Percentiles rank a stretch among this genome's conserved stretches.
These are phyloP conservation scores for Phytophthora pinifolia DNA, from an alignment of 352 stramenopile genomes.

Conservation along the genomic window DNA sequence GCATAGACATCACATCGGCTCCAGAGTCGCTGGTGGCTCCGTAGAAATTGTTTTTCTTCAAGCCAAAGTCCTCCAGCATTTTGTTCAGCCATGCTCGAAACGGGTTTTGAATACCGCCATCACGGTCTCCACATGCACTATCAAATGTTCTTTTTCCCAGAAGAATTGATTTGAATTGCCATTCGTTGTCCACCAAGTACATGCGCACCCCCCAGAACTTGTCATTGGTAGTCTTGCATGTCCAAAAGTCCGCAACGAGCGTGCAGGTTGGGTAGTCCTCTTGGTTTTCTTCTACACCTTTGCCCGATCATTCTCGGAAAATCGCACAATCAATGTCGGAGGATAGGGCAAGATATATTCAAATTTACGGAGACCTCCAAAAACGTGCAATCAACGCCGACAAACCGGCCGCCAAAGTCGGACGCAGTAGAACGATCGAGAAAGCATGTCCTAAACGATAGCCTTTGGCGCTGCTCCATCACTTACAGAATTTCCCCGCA, in stretches of 20 bases:
- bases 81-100: constrained; percentile 16
- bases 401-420: no score
- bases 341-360: no score
- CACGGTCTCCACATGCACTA: constrained; percentile 6
- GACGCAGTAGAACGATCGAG: no score
- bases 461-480: no score
- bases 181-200: constrained; percentile 25
- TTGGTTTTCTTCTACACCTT: constrained; percentile 1
- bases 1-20: constrained; percentile 22
- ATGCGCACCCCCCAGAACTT: constrained; percentile 23
- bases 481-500: no score
- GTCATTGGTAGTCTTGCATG: not conserved
- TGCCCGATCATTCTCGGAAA: no score
- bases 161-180: constrained; percentile 19
- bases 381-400: no score
- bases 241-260: constrained; percentile 21
- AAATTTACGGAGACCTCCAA: no score
- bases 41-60: constrained; percentile 20
- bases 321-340: no score
- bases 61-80: constrained; percentile 21
- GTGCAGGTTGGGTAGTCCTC: constrained; percentile 17
- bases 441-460: no score
- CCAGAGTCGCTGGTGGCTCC: constrained; percentile 20
- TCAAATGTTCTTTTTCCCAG: constrained; percentile 17
- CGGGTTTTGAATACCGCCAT: constrained; percentile 17